Evolutionary conservation across 2,329 filamentous ascomycete genomes (phyloP).

Genomic region (Penicillium sp.): DNA sequence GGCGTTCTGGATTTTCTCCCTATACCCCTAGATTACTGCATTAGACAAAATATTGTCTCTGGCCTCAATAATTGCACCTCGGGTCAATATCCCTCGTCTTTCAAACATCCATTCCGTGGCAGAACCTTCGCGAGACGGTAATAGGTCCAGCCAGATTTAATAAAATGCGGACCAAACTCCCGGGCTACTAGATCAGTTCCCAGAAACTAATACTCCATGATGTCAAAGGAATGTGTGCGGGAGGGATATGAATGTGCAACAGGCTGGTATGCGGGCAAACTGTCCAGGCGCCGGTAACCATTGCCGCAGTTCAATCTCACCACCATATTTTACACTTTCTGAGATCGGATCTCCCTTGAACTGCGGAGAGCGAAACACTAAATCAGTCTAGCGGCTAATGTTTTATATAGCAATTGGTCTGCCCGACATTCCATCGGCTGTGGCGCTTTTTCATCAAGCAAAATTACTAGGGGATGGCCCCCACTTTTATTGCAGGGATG

Average conservation of each 20-base stretch:
- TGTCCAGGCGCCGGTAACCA: background rate
- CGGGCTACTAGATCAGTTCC: background rate
- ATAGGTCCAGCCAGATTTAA: background rate
- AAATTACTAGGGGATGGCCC: background rate
- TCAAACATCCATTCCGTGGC: background rate
- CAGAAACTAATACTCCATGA: constrained; percentile 3
- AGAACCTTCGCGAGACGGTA: background rate
- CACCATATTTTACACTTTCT: background rate
- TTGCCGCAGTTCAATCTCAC: background rate
- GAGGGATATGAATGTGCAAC: constrained; percentile 11
- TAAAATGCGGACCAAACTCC: background rate
- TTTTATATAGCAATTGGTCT: background rate
- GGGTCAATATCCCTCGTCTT: background rate
- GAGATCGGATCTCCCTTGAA: background rate
- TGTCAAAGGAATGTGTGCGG: constrained; percentile 13
- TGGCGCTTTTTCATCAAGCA: constrained; percentile 1
- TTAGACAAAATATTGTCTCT: background rate
- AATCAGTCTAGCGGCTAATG: background rate
- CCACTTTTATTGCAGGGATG: constrained; percentile 11
- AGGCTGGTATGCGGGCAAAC: constrained; percentile 12
- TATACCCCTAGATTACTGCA: constrained; percentile 24
- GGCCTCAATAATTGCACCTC: background rate
- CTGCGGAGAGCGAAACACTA: background rate
- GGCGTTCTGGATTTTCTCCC: constrained; percentile 12
- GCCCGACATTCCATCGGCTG: constrained; percentile 10